Base-by-base conservation (phyloP, 129 eudicot species). In the Chrysanthemum lavandulifolium region DNA sequence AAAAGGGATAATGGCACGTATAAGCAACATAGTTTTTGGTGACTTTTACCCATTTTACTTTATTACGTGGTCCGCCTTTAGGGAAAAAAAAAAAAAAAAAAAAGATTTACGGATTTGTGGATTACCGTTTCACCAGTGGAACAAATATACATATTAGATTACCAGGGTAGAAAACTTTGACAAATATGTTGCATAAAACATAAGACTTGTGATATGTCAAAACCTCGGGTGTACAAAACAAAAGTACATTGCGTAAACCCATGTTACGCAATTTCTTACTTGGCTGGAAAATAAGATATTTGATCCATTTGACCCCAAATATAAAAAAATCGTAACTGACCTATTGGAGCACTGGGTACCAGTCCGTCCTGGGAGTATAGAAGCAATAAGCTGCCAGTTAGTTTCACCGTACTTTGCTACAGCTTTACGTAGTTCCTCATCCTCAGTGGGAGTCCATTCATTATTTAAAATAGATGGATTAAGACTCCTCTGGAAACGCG, bases 301-400 rank as follows among this genome's bases (percentile, higher is more conserved):
- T 40, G 47, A 40, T 40, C 10, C 47, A 40, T 7, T 40, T 40
- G 47, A 40, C 47, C 47, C 0, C 47, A 52, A 52, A 58, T 0
- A 10, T 58, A 5, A 10, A 18, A 23, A 15, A 55, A 69, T 27
- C 12, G 51, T 15, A 54, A 85, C 91, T 82, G 76, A 92, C 98
- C 98, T 92, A 72, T 93, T 89, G 19, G 96, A 87, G 86, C 98
- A 93, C 36, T 93, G 98, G 72, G 97, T 83, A 67, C 97, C 98
- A 14, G 95, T 89, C 68, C 98, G 79, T 49, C 97, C 97, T 77
- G 86, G 90, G 16, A 93, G 60, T 15, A 64, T 73, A 74, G 90
- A 84, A 64, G 98, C 98, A 76, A 93, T 96, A 70, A 45, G 65
- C 75, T 89, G 96, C 98, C 98, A 93, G 72, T 87, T 82, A 65